Evolutionary conservation across 1,139 yeast genomes (phyloP), one percentile per base, ranked within the genome.

Genomic region (Sugiyamaella novakii): DNA sequence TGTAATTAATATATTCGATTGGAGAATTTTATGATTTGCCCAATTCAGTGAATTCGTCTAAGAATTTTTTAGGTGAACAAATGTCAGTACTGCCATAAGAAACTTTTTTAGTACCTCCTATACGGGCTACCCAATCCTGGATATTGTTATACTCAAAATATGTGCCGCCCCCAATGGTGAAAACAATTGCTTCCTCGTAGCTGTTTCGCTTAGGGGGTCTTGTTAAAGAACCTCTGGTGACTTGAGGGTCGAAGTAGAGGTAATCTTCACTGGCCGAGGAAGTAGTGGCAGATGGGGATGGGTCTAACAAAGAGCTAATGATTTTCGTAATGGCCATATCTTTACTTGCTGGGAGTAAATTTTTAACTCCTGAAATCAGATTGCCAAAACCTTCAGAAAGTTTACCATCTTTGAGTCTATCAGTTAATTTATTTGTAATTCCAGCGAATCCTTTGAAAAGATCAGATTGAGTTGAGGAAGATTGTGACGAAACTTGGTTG

Each of bases 81-180:
- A 92, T 79, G 58, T 80, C 83, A 2, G 96, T 88, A 59, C 95
- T 81, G 30, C 99, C 99, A 66, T 92, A 94, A 18, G 84, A 79
- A 34, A 94, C 86, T 46, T 56, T 68, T 61, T 64, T 70, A 63
- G 54, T 47, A n/a, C 60, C 63, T 14, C 63, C 65, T 62, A 62
- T 65, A 47, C 73, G 70, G 5, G 69, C 68, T 8, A 83, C 84
- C 94, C 96, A 91, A 66, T 92, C 97, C 67, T 87, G 95, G 60
- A 92, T 76, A 63, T 91, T 91, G 56, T 91, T 95, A 65, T 92
- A 92, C 69, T 92, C 99, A 57, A 87, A 73, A 64, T 89, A 92
- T 67, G 87, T 91, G 42, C 98, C 98, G 28, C 98, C 98, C 17
- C 98, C 99, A 52, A 94, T 91, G 44, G 89, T 87, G 66, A 92